Conservation (phyloP, 2,329 filamentous ascomycete species). For the Aphanocladium album region DNA sequence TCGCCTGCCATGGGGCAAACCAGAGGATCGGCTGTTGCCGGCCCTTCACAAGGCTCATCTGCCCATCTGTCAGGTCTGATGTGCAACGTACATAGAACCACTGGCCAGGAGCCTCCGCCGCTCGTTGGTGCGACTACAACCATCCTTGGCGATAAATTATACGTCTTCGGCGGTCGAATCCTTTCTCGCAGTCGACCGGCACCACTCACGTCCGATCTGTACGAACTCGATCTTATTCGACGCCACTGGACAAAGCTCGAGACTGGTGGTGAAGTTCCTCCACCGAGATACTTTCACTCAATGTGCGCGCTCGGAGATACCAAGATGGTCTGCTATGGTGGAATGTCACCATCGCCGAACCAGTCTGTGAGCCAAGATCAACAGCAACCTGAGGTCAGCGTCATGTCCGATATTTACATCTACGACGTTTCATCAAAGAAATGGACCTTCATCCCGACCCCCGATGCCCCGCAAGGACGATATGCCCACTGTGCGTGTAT, state of each 20-base stretch:
- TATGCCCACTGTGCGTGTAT: conserved; percentile 97
- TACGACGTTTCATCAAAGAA: conserved; percentile 78
- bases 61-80: conserved; percentile 61
- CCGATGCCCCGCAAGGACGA: conserved; percentile 82
- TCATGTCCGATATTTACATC: conserved; percentile 97
- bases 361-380: conserved; percentile 42
- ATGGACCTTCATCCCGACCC: conserved; percentile 80
- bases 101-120: conserved; percentile 83
- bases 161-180: conserved; percentile 89
- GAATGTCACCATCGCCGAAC: conserved; percentile 78
- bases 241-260: conserved; percentile 93
- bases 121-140: conserved; percentile 94
- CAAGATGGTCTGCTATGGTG: conserved; percentile 95
- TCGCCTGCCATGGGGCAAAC: conserved; percentile 47
- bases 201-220: conserved; percentile 82
- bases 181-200: conserved; percentile 75
- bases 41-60: conserved; percentile 43
- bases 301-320: conserved; percentile 90
- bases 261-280: conserved; percentile 76
- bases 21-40: conserved; percentile 29
- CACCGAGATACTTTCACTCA: conserved; percentile 94
- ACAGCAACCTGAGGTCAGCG: conserved; percentile 77
- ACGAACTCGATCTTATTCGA: conserved; percentile 85
- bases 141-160: conserved; percentile 89
- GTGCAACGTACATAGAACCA: conserved; percentile 77